Base-by-base conservation (phyloP, 2,329 filamentous ascomycete species). In the Pseudocercospora pini-densiflorae region DNA sequence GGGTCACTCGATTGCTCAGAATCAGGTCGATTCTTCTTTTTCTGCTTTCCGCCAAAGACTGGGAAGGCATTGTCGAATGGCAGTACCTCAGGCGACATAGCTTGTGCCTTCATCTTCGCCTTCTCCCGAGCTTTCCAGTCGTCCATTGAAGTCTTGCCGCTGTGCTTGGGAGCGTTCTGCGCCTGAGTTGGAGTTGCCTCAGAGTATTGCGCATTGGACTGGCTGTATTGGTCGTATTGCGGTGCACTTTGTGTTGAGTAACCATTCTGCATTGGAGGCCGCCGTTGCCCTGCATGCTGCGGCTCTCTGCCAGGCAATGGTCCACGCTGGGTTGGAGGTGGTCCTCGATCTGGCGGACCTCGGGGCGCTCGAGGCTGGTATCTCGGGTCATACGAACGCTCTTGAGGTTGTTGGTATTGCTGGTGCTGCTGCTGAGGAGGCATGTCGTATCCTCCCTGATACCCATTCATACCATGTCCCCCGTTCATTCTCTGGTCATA, bases 11-110 rank as follows among this genome's bases (percentile, higher is more conserved):
- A 62, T 67, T 40, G 66, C 69, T 71, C 69, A 6, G 59, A 57
- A 16, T 62, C 51, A 40, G 58, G 64, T 60, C 64, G 71, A 64
- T 72, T 77, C 71, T 70, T 75, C 64, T 23, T 72, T 72, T 68
- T 75, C 63, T 23, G 72, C 14, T 67, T 60, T 9, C 51, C 40
- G 21, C 80, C 80, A 68, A 85, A 84, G 0, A 77, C 76, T 6
- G 83, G 83, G 62, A 85, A 85, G 0, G 83, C 81, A 67, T 82
- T 85, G 72, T 85, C 83, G 59, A 76, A 76, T 8, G 76, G 68
- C 24, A 77, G 36, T 1, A 70, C 67, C 24, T 74, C 72, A 1
- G 77, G 77, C 8, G 73, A 73, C 19, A 61, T 60, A 6, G 70
- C 64, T 21, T 74, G 71, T 12, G 73, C 68, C 55, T 78, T 71